Evolutionary conservation across 163 green algal genomes (phyloP).

Genomic region (Scenedesmus sp.): DNA sequence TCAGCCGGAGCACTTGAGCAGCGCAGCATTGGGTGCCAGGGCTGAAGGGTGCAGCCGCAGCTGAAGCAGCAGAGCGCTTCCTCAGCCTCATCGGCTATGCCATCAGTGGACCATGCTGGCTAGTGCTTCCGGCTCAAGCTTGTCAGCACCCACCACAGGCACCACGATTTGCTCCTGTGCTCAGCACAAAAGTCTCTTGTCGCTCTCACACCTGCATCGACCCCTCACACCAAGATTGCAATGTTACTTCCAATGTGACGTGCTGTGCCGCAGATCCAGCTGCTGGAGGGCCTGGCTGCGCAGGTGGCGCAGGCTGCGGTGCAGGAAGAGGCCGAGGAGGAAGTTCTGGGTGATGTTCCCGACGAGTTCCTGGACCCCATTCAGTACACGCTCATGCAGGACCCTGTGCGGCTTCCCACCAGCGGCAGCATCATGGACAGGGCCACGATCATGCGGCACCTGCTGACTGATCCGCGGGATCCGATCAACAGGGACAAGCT

Average conservation of each 20-base stretch:
- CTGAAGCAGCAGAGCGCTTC: no score
- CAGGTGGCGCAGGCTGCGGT: constrained; percentile 44
- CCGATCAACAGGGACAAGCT: constrained; percentile 90
- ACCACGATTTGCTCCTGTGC: background rate
- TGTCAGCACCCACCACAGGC: no score
- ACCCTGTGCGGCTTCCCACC: constrained; percentile 91
- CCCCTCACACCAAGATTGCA: no score
- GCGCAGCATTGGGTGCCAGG: no score
- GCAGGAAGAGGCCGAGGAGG: constrained; percentile 56
- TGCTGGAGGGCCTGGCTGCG: constrained; percentile 49
- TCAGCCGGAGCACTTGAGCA: background rate
- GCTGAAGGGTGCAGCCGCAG: no score
- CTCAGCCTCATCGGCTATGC: no score
- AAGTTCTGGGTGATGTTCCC: constrained; percentile 73
- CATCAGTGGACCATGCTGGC: background rate
- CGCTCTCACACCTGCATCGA: background rate
- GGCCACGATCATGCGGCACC: constrained; percentile 89
- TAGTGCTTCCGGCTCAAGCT: no score
- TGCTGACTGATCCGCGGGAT: constrained; percentile 88
- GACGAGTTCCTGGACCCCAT: constrained; percentile 96
- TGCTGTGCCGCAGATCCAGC: constrained; percentile 47
- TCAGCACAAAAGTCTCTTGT: background rate
- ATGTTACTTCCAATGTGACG: background rate
- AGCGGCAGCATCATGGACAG: constrained; percentile 84
- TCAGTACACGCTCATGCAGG: constrained; percentile 88